Evolutionary conservation across 2,329 filamentous ascomycete genomes (phyloP).

Genomic region (Sporothrix mexicana): DNA sequence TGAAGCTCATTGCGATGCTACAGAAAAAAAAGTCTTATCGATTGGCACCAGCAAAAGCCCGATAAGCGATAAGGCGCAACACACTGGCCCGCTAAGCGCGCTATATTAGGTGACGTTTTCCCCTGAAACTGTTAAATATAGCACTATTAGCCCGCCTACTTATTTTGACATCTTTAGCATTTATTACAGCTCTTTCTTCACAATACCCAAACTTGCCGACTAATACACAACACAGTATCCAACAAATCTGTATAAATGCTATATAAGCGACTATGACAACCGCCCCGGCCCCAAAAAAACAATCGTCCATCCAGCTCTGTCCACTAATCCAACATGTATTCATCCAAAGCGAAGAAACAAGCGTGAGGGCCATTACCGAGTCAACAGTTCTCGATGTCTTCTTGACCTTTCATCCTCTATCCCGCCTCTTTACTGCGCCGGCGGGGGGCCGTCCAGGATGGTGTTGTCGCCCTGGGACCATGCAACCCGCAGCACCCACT

Average conservation of each 20-base stretch:
- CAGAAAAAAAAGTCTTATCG: slow-evolving; percentile 17
- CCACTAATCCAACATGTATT: too few species aligned
- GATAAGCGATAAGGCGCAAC: slow-evolving; percentile 21
- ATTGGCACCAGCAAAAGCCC: background rate
- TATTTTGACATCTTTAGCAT: too few species aligned
- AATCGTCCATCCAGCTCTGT: too few species aligned
- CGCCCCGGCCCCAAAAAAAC: too few species aligned
- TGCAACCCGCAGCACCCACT: background rate
- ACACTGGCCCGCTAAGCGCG: background rate
- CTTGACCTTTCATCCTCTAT: background rate
- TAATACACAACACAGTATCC: too few species aligned
- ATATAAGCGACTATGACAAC: too few species aligned
- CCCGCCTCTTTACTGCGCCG: background rate
- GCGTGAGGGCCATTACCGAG: too few species aligned
- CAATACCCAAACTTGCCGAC: too few species aligned
- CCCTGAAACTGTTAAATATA: background rate
- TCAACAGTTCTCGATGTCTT: too few species aligned
- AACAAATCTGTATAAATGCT: too few species aligned
- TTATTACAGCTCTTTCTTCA: background rate
- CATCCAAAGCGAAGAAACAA: background rate
- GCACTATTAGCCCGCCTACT: background rate
- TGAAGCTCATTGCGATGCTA: background rate
- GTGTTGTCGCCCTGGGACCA: background rate
- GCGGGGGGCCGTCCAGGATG: slow-evolving; percentile 12
- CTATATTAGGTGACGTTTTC: slow-evolving; percentile 8